These are phyloP conservation scores for Myrica gale DNA, from an alignment of 306 rosid genomes.

Conservation along the genomic window DNA sequence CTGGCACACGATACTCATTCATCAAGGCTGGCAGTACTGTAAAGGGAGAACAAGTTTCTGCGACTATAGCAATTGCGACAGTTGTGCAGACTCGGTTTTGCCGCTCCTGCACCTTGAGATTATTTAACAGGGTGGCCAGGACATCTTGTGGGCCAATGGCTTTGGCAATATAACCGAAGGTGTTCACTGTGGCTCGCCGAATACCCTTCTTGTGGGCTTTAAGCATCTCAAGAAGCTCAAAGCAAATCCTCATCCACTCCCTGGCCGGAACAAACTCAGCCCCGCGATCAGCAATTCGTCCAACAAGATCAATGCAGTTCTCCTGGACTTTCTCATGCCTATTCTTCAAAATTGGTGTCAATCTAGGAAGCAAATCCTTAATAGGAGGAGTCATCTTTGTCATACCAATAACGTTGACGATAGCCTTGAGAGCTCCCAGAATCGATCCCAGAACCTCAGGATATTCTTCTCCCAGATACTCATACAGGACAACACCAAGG, in stretches of 20 bases:
- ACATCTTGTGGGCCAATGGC: slow-evolving; percentile 98
- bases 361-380: slow-evolving; percentile 88
- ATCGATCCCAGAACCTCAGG: slow-evolving; percentile 95
- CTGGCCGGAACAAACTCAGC: slow-evolving; percentile 96
- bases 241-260: slow-evolving; percentile 99
- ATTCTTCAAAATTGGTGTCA: slow-evolving; percentile 93
- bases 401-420: slow-evolving; percentile 98
- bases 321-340: slow-evolving; percentile 97
- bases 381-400: slow-evolving; percentile 99
- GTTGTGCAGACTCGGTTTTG: slow-evolving; percentile 98
- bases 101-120: slow-evolving; percentile 91
- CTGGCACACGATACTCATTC: slow-evolving; percentile 97
- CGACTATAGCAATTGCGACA: slow-evolving; percentile 90
- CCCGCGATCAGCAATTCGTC: slow-evolving; percentile 96
- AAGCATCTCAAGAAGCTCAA: slow-evolving; percentile 97
- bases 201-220: slow-evolving; percentile 97
- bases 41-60: slow-evolving; percentile 95
- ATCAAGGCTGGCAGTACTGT: slow-evolving; percentile 90
- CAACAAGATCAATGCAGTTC: slow-evolving; percentile 92
- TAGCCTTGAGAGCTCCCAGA: slow-evolving; percentile 91
- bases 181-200: slow-evolving; percentile 87
- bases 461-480: slow-evolving; percentile 94
- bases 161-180: slow-evolving; percentile 87
- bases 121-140: slow-evolving; percentile 75
- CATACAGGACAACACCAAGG: slow-evolving; percentile 94